phyloP scores from a whole-genome alignment of 2,329 filamentous ascomycete genomes.

The Neofusicoccum sp. region DNA sequence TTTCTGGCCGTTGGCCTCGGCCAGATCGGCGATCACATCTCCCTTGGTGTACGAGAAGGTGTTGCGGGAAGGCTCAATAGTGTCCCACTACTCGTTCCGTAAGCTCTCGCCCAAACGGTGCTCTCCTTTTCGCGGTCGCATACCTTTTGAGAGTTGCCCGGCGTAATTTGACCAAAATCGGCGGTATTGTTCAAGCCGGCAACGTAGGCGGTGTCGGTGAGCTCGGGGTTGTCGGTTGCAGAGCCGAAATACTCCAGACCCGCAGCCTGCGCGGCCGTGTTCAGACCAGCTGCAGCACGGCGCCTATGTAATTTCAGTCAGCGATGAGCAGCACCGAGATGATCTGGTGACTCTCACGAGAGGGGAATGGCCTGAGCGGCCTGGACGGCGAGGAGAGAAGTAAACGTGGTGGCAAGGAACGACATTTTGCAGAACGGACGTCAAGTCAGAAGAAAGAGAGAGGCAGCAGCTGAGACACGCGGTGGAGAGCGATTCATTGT shows the following conservation, averaged over 20 bases:
- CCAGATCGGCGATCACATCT: conserved; percentile 37
- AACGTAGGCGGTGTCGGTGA: conserved; percentile 24
- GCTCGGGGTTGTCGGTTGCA: conserved; percentile 27
- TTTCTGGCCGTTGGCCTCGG: conserved; percentile 35
- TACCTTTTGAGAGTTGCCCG: conserved; percentile 28
- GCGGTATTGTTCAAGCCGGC: conserved; percentile 25
- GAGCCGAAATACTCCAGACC: conserved; percentile 29
- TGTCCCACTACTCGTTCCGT: conserved; percentile 32
- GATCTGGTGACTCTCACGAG: background rate
- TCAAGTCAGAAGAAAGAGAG: conserved; percentile 8
- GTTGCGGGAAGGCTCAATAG: conserved; percentile 35
- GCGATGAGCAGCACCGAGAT: background rate
- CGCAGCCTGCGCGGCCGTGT: conserved; percentile 25
- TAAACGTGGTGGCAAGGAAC: conserved; percentile 19
- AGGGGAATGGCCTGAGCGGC: conserved; percentile 21
- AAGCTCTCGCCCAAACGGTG: background rate
- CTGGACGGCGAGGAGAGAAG: conserved; percentile 23
- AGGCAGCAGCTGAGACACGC: conserved; percentile 3
- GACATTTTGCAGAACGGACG: conserved; percentile 4
- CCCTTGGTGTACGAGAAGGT: conserved; percentile 35
- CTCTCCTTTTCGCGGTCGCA: background rate
- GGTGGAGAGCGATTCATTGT: background rate
- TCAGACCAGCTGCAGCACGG: conserved; percentile 25
- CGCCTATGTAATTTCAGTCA: background rate
- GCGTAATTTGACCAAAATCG: conserved; percentile 28